Base-by-base conservation (phyloP, 2,329 filamentous ascomycete species). In the Fusarium tupiense region DNA sequence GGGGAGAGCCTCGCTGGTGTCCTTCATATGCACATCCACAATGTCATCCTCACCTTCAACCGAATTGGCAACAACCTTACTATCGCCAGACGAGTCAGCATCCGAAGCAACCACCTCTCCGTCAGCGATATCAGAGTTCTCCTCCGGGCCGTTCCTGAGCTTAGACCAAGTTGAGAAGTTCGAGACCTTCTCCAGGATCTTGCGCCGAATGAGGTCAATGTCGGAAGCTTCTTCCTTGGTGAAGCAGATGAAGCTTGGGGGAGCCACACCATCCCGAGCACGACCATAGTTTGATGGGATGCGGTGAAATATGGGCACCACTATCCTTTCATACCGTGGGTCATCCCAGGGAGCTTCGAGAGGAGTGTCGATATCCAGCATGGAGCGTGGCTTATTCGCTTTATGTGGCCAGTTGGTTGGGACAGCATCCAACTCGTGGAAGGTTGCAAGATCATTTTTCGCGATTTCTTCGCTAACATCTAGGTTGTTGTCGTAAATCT, bases 41-140 rank as follows among this genome's bases (percentile, higher is more conserved):
- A 98, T 90, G 70, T 94, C 94, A 70, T 98, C 95, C 81, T 98
- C 96, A 16, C 94, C 93, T 80, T 95, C 92, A 5, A 97, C 89
- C 7, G 95, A 98, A 35, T 90, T 89, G 50, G 94, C 92, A 66
- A 92, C 89, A 53, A 98, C 88, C 79, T 92, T 93, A 29, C 89
- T 87, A 73, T 93, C 93, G 16, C 88, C 89, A 8, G 91, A 91
- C 8, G 91, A 92, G 71, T 93, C 90, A 8, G 88, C 89, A 71
- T 91, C 89, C 2, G 86, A 91, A 64, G 91, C 90, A 17, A 94
- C 88, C 50, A 92, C 88, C 77, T 96, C 94, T 5, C 90, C 90
- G 63, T 94, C 92, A 14, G 86, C 84, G 26, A 84, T 87, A 37
- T 91, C 88, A 7, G 87, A 85, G n/a, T 77, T 83, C 22, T 83